Conservation (phyloP, 257 asterid species). For the Gentiana macrophylla region DNA sequence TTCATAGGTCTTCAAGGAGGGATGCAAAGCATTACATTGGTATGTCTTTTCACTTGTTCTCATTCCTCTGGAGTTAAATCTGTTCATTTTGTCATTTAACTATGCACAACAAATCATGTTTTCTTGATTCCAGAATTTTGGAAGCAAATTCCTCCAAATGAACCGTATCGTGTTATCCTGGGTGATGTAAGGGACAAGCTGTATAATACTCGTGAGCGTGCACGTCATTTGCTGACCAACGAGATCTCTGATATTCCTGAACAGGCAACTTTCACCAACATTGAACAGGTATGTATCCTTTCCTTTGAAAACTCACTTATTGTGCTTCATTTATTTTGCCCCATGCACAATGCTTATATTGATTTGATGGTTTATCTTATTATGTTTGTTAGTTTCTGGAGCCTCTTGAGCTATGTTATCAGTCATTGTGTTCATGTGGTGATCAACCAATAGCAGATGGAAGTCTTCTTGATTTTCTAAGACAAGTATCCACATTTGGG, state of each 20-base stretch:
- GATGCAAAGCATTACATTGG: constrained; percentile 86
- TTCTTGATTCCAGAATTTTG: constrained; percentile 57
- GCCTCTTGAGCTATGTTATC: constrained; percentile 21
- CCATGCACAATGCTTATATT: too few relatives aligned
- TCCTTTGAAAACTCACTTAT: too few relatives aligned
- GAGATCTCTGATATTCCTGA: constrained; percentile 66
- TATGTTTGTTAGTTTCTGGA: constrained; percentile 35
- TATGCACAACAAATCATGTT: not conserved
- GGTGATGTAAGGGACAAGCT: constrained; percentile 93
- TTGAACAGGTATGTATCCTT: constrained; percentile 47
- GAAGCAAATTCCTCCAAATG: constrained; percentile 81
- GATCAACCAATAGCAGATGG: constrained; percentile 58
- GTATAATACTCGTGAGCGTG: constrained; percentile 83
- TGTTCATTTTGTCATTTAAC: not conserved
- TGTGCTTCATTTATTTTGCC: too few relatives aligned
- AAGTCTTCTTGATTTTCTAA: constrained; percentile 51
- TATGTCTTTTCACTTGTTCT: constrained; percentile 5
- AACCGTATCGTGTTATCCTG: constrained; percentile 92
- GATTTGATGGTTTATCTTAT: constrained; percentile 1
- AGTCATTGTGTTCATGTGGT: constrained; percentile 48
- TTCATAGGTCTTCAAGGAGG: constrained; percentile 60
- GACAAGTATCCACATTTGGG: constrained; percentile 61
- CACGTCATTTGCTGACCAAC: constrained; percentile 62
- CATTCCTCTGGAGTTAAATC: not conserved
- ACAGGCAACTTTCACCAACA: constrained; percentile 54